A percentile compares a stretch with the other conserved stretches of the same genome.
phyloP scores from a whole-genome alignment of 345 rosid species.

The Euphorbia tirucalli region DNA sequence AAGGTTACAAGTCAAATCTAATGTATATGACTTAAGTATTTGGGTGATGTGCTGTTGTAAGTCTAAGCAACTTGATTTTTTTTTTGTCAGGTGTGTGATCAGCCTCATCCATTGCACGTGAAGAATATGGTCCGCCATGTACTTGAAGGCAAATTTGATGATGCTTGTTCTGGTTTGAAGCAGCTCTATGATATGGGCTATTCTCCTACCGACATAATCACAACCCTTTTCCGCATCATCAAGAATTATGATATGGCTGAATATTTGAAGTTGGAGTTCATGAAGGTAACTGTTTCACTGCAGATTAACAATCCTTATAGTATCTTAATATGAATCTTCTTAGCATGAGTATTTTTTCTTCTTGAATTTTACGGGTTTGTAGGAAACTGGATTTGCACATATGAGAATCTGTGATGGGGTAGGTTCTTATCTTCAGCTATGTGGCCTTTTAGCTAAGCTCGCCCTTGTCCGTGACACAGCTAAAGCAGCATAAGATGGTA shows the following conservation, averaged over 20 bases:
- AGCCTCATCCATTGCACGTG: constrained; percentile 95
- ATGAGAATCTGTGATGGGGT: constrained; percentile 97
- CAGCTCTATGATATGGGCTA: constrained; percentile 89
- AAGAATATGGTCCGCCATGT: constrained; percentile 83
- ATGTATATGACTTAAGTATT: neutral
- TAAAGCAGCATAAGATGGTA: constrained; percentile 51
- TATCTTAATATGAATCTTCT: too few species aligned
- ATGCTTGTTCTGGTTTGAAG: constrained; percentile 82
- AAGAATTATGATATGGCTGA: constrained; percentile 93
- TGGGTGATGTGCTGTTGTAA: neutral
- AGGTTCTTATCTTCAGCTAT: constrained; percentile 93
- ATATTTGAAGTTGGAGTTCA: constrained; percentile 86
- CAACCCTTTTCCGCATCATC: constrained; percentile 86
- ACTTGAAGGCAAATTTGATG: constrained; percentile 82
- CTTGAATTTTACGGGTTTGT: constrained; percentile 17
- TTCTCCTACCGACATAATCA: constrained; percentile 96
- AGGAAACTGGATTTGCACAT: constrained; percentile 98
- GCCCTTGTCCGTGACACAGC: constrained; percentile 73
- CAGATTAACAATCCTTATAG: neutral
- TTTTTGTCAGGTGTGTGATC: constrained; percentile 83
- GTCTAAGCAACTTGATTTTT: constrained; percentile 1
- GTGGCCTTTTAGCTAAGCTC: constrained; percentile 89
- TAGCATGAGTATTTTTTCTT: too few species aligned
- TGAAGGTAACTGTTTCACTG: constrained; percentile 55
- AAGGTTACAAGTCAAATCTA: constrained; percentile 48